A percentile compares a stretch with the other conserved stretches of the same genome.
Conservation (phyloP, 192 early-diverging fungal genomes). For the Lobosporangium transversale region DNA sequence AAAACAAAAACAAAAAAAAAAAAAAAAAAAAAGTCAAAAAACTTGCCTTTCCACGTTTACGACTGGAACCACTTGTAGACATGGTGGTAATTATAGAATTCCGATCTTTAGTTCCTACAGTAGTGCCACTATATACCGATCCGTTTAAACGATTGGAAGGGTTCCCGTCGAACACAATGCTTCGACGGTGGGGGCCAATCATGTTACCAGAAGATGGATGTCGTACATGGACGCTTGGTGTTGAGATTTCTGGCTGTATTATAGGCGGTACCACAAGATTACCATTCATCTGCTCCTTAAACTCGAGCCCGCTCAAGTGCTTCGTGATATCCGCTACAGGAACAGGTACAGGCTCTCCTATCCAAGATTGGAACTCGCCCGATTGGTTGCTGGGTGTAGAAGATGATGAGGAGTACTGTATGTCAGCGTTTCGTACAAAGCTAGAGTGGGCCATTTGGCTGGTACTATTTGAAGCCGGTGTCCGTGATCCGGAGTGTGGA, state of each 20-base stretch:
- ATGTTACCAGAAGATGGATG: conserved; percentile 25
- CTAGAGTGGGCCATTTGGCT: conserved; percentile 6
- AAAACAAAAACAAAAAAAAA: no score
- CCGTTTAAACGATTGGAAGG: conserved; percentile 12
- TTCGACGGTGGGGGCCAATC: conserved; percentile 17
- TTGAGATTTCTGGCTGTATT: conserved; percentile 6
- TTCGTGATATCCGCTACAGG: conserved; percentile 49
- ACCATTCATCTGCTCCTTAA: conserved; percentile 23
- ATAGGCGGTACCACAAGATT: neutral
- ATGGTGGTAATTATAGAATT: conserved; percentile 12
- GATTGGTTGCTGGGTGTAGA: conserved; percentile 28
- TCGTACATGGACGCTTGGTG: conserved; percentile 11
- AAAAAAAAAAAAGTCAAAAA: neutral
- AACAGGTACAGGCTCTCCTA: conserved; percentile 12
- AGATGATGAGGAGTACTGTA: conserved; percentile 15
- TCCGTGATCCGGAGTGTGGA: conserved; percentile 28
- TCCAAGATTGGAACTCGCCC: conserved; percentile 8
- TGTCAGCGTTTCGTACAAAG: conserved; percentile 17
- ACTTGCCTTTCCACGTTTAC: conserved; percentile 50
- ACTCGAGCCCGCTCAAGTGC: conserved; percentile 45
- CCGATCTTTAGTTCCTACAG: conserved; percentile 34
- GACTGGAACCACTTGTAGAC: conserved; percentile 12
- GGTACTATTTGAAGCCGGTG: conserved; percentile 6
- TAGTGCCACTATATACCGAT: neutral
- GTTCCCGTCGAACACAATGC: conserved; percentile 30